Evolutionary conservation across 169 alveolate genomes (phyloP), one percentile per base, ranked within the genome.

Genomic region (Hepatocystis sp.): DNA sequence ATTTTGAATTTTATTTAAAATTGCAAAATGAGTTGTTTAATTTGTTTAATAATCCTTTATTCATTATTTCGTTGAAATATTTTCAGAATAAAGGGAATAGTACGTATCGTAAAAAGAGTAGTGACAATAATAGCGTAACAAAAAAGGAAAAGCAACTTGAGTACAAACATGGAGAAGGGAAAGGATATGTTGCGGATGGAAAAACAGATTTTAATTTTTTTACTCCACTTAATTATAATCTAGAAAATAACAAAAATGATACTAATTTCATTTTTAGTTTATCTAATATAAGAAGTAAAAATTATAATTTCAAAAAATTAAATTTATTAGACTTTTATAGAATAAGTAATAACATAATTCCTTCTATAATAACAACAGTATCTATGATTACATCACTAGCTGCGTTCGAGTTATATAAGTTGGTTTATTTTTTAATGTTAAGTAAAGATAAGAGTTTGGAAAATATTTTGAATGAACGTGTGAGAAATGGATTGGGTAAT

Each of bases 301-400:
- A 71, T 44, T 71, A 71, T 23, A 27, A 71, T 8, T 71, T 71
- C 28, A n/a, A 58, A 1, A 47, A 71, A 21, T 4, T 71, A 10
- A 23, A 42, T 27, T 56, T 71, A 2, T 32, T 71, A 30, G 86
- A 71, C 10, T 71, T 71, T 56, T 71, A 56, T 19, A 71, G 19
- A 46, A 34, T 71, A 11, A n/a, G 65, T 47, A 71, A 71, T 17
- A 71, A 71, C 36, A 71, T 71, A 13, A 49, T 71, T 4, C 86
- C 86, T 0, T 56, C 86, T 2, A 71, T 71, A 19, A 40, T 71
- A 11, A 71, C 86, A 0, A 63, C 58, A 10, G 86, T 71, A 3
- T 71, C 86, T 13, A 63, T 63, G 53, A 71, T 71, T 34, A 39
- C 86, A 17, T 46, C 86, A 4, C 40, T 71, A 19, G 76, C 65